phyloP scores from a whole-genome alignment of 2,329 filamentous ascomycete species.

The Gnomoniopsis sp. region DNA sequence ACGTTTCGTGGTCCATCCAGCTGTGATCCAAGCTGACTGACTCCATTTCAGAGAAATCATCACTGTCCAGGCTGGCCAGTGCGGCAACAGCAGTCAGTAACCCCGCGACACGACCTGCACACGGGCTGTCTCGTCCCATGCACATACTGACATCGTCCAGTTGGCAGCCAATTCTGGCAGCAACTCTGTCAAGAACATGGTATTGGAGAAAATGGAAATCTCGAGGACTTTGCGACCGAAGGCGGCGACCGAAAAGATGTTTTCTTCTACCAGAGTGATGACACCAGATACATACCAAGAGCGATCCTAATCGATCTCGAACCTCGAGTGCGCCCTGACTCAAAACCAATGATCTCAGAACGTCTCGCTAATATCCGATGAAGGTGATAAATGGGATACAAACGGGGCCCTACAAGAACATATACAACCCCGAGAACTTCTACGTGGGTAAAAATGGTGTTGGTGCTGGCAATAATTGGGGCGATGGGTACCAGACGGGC shows the following conservation, averaged over 20 bases:
- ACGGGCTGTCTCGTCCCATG: slow-evolving; percentile 10
- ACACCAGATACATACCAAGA: slow-evolving; percentile 95
- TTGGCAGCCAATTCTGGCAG: slow-evolving; percentile 98
- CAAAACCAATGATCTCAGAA: neutral
- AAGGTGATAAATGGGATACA: slow-evolving; percentile 88
- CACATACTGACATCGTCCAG: slow-evolving; percentile 46
- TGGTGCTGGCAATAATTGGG: slow-evolving; percentile 98
- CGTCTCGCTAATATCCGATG: neutral
- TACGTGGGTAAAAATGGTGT: slow-evolving; percentile 92
- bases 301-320: slow-evolving; percentile 95
- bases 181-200: slow-evolving; percentile 97
- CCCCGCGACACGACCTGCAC: slow-evolving; percentile 13
- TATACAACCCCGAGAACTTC: slow-evolving; percentile 99
- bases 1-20: neutral
- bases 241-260: slow-evolving; percentile 98
- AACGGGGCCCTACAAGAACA: slow-evolving; percentile 91
- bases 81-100: slow-evolving; percentile 94
- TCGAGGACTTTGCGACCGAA: slow-evolving; percentile 96
- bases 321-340: slow-evolving; percentile 62
- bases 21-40: slow-evolving; percentile 11
- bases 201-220: slow-evolving; percentile 94
- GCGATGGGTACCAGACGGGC: slow-evolving; percentile 89
- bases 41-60: slow-evolving; percentile 79
- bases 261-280: slow-evolving; percentile 99
- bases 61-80: slow-evolving; percentile 97